phyloP scores from a whole-genome alignment of 176 grass and related monocot genomes.

The Canna indica region DNA sequence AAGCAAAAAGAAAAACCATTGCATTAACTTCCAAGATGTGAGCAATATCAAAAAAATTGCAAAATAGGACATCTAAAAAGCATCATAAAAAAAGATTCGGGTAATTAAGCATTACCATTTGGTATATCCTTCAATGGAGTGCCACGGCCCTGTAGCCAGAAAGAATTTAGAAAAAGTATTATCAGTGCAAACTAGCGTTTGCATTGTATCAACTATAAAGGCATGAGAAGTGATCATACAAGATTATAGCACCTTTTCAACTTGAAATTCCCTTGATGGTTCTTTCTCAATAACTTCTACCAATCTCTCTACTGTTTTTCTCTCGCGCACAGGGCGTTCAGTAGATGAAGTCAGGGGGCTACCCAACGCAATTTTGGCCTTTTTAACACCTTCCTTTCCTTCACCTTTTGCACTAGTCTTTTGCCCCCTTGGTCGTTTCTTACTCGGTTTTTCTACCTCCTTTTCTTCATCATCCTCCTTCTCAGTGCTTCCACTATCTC shows the following conservation, averaged over 20 bases:
- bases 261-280: slow-evolving; percentile 10
- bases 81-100: neutral
- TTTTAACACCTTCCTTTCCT: slow-evolving; percentile 1
- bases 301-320: slow-evolving; percentile 24
- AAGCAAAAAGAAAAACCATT: neutral
- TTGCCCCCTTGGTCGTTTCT: neutral
- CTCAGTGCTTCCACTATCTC: neutral
- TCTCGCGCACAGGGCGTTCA: slow-evolving; percentile 26
- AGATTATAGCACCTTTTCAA: slow-evolving; percentile 19
- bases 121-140: slow-evolving; percentile 30
- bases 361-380: neutral
- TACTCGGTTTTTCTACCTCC: neutral
- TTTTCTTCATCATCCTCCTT: neutral
- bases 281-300: slow-evolving; percentile 26
- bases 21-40: neutral
- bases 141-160: slow-evolving; percentile 13
- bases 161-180: neutral
- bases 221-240: neutral
- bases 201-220: neutral
- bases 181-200: neutral
- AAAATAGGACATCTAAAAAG: neutral
- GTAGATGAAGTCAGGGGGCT: slow-evolving; percentile 7
- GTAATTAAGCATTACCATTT: slow-evolving; percentile 13
- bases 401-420: neutral
- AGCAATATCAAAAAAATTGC: neutral